phyloP scores from a whole-genome alignment of 345 rosid species.

The Brassica nigra region DNA sequence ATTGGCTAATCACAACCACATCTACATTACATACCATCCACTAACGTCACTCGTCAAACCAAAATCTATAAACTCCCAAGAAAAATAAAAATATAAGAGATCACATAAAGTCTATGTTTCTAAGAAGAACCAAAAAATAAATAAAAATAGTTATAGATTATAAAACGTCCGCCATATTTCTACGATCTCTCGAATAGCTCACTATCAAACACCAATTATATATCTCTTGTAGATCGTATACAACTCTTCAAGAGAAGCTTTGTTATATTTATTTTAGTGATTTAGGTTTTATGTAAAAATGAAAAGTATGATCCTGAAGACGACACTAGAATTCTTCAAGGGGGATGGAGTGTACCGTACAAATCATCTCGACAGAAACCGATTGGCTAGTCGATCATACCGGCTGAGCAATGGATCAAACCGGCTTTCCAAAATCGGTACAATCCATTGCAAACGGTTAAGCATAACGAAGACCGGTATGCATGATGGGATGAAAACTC shows the following conservation, averaged over 20 bases:
- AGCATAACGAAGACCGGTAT: constrained; percentile 26
- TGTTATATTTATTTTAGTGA: neutral
- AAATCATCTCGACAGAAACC: constrained; percentile 23
- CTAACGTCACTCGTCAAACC: constrained; percentile 16
- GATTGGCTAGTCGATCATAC: constrained; percentile 28
- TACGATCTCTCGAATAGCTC: constrained; percentile 15
- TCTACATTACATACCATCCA: constrained; percentile 30
- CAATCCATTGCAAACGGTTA: constrained; percentile 28
- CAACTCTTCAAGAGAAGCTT: neutral
- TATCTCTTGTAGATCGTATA: neutral
- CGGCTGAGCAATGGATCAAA: constrained; percentile 20
- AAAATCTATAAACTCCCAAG: constrained; percentile 12
- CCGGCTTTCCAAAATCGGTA: constrained; percentile 24
- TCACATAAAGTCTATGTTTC: constrained; percentile 36
- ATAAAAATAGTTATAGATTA: neutral
- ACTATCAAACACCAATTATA: constrained; percentile 18
- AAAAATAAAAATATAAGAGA: neutral
- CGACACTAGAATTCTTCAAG: constrained; percentile 35
- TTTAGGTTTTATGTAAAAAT: constrained; percentile 17
- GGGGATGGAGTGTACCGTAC: constrained; percentile 35
- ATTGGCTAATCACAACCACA: constrained; percentile 37
- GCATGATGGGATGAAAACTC: constrained; percentile 25
- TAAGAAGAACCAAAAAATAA: constrained; percentile 26
- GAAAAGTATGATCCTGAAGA: constrained; percentile 42
- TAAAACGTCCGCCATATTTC: constrained; percentile 26